A percentile compares a stretch with the other conserved stretches of the same genome.
phyloP scores from a whole-genome alignment of 2,329 filamentous ascomycete genomes.

The Coniella vitis region DNA sequence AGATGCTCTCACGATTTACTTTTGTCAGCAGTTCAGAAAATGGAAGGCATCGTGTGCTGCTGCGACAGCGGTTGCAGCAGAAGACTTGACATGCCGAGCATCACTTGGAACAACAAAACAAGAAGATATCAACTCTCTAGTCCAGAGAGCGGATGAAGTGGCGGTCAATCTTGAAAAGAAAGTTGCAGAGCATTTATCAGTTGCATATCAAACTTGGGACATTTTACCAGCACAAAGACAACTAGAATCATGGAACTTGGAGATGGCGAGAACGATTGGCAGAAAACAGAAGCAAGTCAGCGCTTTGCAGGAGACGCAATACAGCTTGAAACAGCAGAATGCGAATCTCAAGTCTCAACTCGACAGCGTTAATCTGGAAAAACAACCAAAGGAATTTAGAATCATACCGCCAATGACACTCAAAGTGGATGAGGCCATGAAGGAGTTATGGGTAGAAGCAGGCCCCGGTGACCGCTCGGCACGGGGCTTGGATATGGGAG shows the following conservation, averaged over 20 bases:
- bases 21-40: slow-evolving; percentile 59
- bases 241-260: slow-evolving; percentile 54
- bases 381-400: slow-evolving; percentile 55
- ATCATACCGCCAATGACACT: slow-evolving; percentile 45
- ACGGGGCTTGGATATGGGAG: slow-evolving; percentile 42
- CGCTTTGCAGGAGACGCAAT: slow-evolving; percentile 42
- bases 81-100: slow-evolving; percentile 46
- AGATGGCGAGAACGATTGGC: slow-evolving; percentile 54
- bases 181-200: slow-evolving; percentile 67
- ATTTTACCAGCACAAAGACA: slow-evolving; percentile 50
- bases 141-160: slow-evolving; percentile 41
- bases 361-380: slow-evolving; percentile 50
- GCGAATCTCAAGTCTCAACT: slow-evolving; percentile 50
- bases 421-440: slow-evolving; percentile 41
- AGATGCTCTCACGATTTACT: slow-evolving; percentile 61
- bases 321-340: slow-evolving; percentile 49
- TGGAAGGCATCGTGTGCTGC: slow-evolving; percentile 52
- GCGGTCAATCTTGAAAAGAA: slow-evolving; percentile 60
- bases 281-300: slow-evolving; percentile 49
- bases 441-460: slow-evolving; percentile 41
- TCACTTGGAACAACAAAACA: slow-evolving; percentile 28
- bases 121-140: slow-evolving; percentile 38
- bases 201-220: slow-evolving; percentile 72
- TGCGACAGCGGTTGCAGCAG: slow-evolving; percentile 41
- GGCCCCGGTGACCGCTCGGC: slow-evolving; percentile 32